Conservation (phyloP, 2,329 filamentous ascomycete species). For the Fusarium gaditjirri region DNA sequence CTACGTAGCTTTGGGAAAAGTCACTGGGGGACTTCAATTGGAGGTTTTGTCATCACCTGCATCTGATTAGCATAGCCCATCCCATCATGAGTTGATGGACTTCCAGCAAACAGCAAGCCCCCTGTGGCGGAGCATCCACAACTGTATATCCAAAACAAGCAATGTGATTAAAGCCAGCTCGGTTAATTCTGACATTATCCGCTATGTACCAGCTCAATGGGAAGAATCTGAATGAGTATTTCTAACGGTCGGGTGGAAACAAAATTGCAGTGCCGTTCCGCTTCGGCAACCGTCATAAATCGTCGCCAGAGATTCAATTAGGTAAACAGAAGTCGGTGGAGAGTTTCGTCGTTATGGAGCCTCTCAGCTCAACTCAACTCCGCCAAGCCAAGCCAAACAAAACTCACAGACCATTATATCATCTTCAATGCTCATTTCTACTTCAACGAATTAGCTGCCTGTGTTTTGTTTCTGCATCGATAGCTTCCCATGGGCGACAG, state of each 20-base stretch:
- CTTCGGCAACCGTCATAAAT: not conserved
- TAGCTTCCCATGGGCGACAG: not conserved
- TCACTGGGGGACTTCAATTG: constrained; percentile 20
- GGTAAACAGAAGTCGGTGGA: not conserved
- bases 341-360: not conserved
- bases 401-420: not conserved
- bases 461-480: constrained; percentile 21
- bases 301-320: constrained; percentile 12
- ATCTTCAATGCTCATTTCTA: not conserved
- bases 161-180: constrained; percentile 15
- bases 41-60: constrained; percentile 1
- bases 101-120: constrained; percentile 6
- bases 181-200: constrained; percentile 20
- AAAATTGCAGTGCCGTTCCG: constrained; percentile 23
- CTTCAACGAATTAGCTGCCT: constrained; percentile 13
- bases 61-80: constrained; percentile 21
- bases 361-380: constrained; percentile 3
- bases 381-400: not conserved
- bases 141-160: constrained; percentile 22
- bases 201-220: constrained; percentile 15
- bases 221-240: constrained; percentile 16
- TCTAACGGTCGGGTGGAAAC: not conserved
- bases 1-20: constrained; percentile 2
- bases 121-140: constrained; percentile 27
- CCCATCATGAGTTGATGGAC: constrained; percentile 11